A percentile compares a stretch with the other conserved stretches of the same genome.
Conservation (phyloP, 257 asterid genomes). For the Coffea eugenioides region DNA sequence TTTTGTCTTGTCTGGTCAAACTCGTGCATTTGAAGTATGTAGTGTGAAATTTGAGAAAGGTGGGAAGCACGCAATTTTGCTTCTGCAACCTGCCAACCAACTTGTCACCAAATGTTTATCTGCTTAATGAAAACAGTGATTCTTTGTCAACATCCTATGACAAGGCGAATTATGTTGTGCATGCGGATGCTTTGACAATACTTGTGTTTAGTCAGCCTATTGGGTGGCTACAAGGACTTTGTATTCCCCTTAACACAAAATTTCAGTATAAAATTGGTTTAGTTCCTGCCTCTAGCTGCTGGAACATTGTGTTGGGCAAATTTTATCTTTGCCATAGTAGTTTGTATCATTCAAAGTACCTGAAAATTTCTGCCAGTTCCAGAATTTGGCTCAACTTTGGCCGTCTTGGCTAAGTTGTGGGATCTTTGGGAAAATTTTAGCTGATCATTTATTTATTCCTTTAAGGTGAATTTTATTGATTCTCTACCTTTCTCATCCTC, state of each 20-base stretch:
- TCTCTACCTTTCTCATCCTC: background rate
- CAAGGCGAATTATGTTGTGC: background rate
- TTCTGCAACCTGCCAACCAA: background rate
- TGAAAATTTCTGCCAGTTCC: background rate
- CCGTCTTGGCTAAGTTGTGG: background rate
- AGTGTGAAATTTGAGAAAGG: background rate
- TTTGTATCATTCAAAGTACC: background rate
- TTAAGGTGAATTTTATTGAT: background rate
- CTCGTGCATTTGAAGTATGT: background rate
- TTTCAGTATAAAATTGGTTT: background rate
- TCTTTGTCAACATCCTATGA: background rate
- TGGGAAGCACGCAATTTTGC: background rate
- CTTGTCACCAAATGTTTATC: background rate
- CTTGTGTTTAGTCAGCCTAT: background rate
- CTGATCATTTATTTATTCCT: background rate
- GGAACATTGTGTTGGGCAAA: background rate
- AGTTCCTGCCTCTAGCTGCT: background rate
- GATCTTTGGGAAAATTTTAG: background rate
- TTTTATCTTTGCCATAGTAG: background rate
- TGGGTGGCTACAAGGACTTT: background rate
- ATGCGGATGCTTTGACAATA: background rate
- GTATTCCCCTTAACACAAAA: background rate
- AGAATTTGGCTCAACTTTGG: background rate
- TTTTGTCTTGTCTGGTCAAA: background rate
- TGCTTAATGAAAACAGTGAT: background rate